These are phyloP conservation scores for Sherardia arvensis DNA, from an alignment of 257 asterid genomes.

Conservation along the genomic window DNA sequence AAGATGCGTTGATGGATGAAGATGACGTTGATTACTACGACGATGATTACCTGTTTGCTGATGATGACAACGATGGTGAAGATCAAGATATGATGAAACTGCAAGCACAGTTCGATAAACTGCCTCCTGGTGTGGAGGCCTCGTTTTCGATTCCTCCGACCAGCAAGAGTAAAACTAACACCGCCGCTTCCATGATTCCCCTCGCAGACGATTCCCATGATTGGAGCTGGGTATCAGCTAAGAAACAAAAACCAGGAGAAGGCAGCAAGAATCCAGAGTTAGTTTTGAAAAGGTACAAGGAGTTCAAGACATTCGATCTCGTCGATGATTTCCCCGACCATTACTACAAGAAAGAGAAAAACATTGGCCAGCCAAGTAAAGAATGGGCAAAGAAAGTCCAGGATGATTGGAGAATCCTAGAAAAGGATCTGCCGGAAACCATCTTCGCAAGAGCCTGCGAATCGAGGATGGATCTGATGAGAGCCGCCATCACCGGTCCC, in stretches of 20 bases:
- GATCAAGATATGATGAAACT: too few relatives aligned
- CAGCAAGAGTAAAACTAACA: too few relatives aligned
- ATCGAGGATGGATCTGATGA: slow-evolving; percentile 50
- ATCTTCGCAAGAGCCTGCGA: slow-evolving; percentile 41
- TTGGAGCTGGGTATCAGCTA: slow-evolving; percentile 21
- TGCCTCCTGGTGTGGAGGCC: slow-evolving; percentile 62
- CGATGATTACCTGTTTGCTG: too few relatives aligned
- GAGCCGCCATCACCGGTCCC: slow-evolving; percentile 43
- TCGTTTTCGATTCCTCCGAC: slow-evolving; percentile 38
- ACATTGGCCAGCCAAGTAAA: slow-evolving; percentile 28
- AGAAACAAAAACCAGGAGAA: slow-evolving; percentile 19
- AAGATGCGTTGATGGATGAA: too few relatives aligned
- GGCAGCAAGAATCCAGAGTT: slow-evolving; percentile 18
- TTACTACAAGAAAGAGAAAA: slow-evolving; percentile 28
- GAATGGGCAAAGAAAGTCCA: slow-evolving; percentile 47
- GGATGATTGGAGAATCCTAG: slow-evolving; percentile 54
- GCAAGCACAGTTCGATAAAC: slow-evolving; percentile 52
- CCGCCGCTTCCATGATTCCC: too few relatives aligned
- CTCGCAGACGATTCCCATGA: too few relatives aligned
- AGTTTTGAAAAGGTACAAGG: slow-evolving; percentile 15
- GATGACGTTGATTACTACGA: too few relatives aligned
- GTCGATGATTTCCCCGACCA: slow-evolving; percentile 47
- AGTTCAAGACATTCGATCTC: slow-evolving; percentile 34
- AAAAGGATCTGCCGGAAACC: slow-evolving; percentile 42
- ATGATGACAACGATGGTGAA: too few relatives aligned